Conservation (phyloP, 306 rosid genomes). For the Boehmeria nivea region DNA sequence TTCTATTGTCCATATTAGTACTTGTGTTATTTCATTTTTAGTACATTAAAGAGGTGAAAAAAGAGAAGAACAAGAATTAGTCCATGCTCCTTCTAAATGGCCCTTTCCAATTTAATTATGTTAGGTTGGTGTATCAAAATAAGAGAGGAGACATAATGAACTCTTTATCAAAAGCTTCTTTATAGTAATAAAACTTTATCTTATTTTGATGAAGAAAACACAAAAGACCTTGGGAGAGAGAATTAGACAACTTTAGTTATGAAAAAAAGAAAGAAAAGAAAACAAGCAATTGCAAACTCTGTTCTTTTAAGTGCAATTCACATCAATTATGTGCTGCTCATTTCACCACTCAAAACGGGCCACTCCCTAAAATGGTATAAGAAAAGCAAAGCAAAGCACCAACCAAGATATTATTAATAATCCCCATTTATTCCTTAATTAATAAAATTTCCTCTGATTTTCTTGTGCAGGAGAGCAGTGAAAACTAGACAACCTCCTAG, state of each 20-base stretch:
- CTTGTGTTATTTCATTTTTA: neutral
- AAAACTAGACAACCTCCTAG: slow-evolving; percentile 64
- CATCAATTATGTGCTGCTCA: neutral
- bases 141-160: neutral
- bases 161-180: slow-evolving; percentile 83
- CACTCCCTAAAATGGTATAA: too few species aligned
- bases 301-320: neutral
- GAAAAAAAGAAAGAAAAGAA: too few species aligned
- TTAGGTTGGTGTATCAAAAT: slow-evolving; percentile 3
- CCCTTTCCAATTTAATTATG: neutral
- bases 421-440: slow-evolving; percentile 8
- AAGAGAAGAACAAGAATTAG: neutral
- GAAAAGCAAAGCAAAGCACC: too few species aligned
- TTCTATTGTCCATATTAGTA: neutral
- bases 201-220: slow-evolving; percentile 60
- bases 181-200: slow-evolving; percentile 67
- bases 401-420: too few species aligned
- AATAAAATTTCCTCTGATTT: slow-evolving; percentile 15
- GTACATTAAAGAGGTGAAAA: slow-evolving; percentile 4
- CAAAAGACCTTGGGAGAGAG: slow-evolving; percentile 68
- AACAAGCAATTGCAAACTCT: too few species aligned
- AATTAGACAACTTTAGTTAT: slow-evolving; percentile 67
- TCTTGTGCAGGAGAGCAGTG: slow-evolving; percentile 65
- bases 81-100: neutral
- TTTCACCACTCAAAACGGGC: neutral